Evolutionary conservation across 1,284 basidiomycete genomes (phyloP).

Genomic region (Ceratobasidium sp.): DNA sequence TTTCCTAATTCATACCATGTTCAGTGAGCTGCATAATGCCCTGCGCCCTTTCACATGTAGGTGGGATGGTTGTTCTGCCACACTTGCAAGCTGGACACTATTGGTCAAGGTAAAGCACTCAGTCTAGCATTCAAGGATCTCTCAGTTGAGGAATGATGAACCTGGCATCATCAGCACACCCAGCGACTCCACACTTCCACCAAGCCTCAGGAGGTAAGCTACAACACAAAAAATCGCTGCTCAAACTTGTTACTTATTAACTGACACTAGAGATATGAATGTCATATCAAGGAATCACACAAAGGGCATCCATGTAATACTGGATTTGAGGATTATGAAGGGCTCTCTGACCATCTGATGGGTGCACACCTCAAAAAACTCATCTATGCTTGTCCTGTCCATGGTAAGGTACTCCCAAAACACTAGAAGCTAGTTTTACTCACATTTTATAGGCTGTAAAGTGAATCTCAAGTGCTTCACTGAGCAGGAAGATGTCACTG

Average conservation of each 20-base stretch:
- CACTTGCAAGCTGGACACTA: conserved; percentile 12
- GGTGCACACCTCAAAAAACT: not conserved
- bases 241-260: not conserved
- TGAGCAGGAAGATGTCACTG: not conserved
- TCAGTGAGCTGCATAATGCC: not conserved
- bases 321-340: not conserved
- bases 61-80: conserved; percentile 1
- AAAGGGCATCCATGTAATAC: not conserved
- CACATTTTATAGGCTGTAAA: conserved; percentile 5
- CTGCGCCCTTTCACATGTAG: conserved; percentile 14
- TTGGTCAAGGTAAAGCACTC: conserved; percentile 2
- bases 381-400: conserved; percentile 3
- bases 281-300: not conserved
- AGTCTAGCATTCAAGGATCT: not conserved
- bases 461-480: not conserved
- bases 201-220: not conserved
- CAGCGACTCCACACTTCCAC: conserved; percentile 1
- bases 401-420: not conserved
- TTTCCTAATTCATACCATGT: not conserved
- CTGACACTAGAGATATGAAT: not conserved
- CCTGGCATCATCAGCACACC: conserved; percentile 2
- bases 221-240: not conserved
- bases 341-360: not conserved
- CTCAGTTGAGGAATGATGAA: not conserved
- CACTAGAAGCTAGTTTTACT: not conserved